Evolutionary conservation across 805 yeast species (phyloP).

Genomic region (Lipomyces sp.): DNA sequence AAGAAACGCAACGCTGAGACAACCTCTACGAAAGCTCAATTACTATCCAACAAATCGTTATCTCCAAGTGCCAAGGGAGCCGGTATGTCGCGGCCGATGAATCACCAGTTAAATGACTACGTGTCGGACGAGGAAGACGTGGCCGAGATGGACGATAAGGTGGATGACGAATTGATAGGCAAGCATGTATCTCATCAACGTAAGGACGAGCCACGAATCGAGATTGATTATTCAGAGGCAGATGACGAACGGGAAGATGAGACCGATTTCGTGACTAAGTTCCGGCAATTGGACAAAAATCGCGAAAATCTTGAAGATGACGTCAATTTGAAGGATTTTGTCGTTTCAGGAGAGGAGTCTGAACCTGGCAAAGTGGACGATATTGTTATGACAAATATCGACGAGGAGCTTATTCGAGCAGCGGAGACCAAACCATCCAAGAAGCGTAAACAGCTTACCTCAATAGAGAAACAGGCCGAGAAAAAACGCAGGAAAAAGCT

Average conservation of each 20-base stretch:
- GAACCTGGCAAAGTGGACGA: constrained; percentile 6
- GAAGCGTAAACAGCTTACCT: constrained; percentile 20
- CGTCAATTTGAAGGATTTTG: constrained; percentile 15
- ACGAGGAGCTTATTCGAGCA: constrained; percentile 5
- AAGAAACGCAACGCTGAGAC: constrained; percentile 31
- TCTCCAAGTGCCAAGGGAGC: constrained; percentile 1
- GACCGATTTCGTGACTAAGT: constrained; percentile 8
- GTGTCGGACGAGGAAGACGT: constrained; percentile 37
- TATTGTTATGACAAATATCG: constrained; percentile 4
- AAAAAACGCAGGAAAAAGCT: constrained; percentile 9
- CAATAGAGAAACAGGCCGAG: neutral
- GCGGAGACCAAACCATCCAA: constrained; percentile 1
- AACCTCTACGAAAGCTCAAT: constrained; percentile 6
- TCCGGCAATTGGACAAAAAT: constrained; percentile 4
- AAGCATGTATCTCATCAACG: neutral
- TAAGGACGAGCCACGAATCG: neutral
- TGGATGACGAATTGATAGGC: constrained; percentile 8
- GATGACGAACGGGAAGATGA: neutral
- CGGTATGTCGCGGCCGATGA: constrained; percentile 41
- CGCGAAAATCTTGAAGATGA: constrained; percentile 10
- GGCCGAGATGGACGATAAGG: constrained; percentile 14
- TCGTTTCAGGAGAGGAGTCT: constrained; percentile 10
- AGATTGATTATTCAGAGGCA: neutral
- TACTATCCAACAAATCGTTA: neutral
- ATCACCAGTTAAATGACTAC: constrained; percentile 40